These are phyloP conservation scores for Fraxinus baroniana DNA, from an alignment of 305 asterid genomes.

Conservation along the genomic window DNA sequence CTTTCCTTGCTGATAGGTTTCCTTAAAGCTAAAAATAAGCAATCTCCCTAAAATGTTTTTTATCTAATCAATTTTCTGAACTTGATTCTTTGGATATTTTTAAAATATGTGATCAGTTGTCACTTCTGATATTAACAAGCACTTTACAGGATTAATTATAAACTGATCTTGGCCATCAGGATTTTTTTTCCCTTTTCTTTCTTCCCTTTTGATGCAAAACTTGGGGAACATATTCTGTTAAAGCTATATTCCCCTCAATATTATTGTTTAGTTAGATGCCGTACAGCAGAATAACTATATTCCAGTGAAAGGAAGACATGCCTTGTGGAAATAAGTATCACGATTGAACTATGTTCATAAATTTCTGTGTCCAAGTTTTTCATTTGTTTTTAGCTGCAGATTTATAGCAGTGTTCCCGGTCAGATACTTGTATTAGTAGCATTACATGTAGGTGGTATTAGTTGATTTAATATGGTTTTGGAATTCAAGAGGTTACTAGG, in stretches of 20 bases:
- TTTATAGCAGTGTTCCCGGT: background rate
- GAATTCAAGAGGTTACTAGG: background rate
- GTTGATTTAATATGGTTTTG: conserved; percentile 7
- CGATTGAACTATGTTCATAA: background rate
- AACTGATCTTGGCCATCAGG: background rate
- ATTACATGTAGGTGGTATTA: background rate
- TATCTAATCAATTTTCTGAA: background rate
- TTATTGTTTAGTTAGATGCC: background rate
- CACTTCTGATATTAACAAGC: background rate
- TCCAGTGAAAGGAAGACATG: background rate
- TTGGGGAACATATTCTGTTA: background rate
- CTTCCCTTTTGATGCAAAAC: background rate
- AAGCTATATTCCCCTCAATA: background rate
- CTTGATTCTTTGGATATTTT: background rate
- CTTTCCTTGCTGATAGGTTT: background rate
- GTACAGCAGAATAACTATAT: background rate
- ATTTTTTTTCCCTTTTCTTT: background rate
- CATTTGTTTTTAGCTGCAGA: background rate
- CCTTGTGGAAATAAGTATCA: background rate
- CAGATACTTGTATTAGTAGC: background rate
- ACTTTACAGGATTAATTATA: background rate
- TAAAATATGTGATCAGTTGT: background rate
- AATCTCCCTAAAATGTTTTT: background rate
- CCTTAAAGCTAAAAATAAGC: background rate
- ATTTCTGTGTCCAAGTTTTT: background rate